Evolutionary conservation across 495 filamentous ascomycete genomes (phyloP).

Genomic region (Penicillium bialowiezense): DNA sequence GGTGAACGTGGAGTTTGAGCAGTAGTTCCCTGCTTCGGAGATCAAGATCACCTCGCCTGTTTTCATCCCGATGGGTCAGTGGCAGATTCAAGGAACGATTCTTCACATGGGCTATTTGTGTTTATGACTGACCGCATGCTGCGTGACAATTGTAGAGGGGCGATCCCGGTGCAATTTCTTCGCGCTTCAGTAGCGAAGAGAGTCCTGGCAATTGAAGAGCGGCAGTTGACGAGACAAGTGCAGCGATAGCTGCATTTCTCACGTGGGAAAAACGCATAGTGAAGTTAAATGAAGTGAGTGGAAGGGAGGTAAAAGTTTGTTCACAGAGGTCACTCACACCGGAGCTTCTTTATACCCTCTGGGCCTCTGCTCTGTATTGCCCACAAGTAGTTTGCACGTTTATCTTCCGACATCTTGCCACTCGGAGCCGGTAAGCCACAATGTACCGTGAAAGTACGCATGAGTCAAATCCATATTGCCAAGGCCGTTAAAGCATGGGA

Average conservation of each 20-base stretch:
- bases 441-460: no score
- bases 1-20: slow-evolving; percentile 39
- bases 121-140: slow-evolving; percentile 48
- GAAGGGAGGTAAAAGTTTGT: no score
- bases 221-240: slow-evolving; percentile 8
- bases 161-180: slow-evolving; percentile 33
- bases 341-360: neutral
- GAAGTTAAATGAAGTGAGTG: no score
- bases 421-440: neutral
- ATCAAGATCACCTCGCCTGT: slow-evolving; percentile 40
- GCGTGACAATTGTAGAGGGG: slow-evolving; percentile 47
- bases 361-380: no score
- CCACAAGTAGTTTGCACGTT: neutral
- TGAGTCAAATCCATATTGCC: neutral
- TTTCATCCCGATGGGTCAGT: neutral
- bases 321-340: no score
- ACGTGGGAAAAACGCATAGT: slow-evolving; percentile 7
- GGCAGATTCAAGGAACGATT: neutral
- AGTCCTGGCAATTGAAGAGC: slow-evolving; percentile 5
- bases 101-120: no score
- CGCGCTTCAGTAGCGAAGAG: neutral
- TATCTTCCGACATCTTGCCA: neutral
- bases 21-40: slow-evolving; percentile 32
- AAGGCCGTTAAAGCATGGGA: neutral
- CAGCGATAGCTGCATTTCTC: slow-evolving; percentile 4